Evolutionary conservation across 352 stramenopile species (phyloP).

Genomic region (Globisporangium takayamanum): DNA sequence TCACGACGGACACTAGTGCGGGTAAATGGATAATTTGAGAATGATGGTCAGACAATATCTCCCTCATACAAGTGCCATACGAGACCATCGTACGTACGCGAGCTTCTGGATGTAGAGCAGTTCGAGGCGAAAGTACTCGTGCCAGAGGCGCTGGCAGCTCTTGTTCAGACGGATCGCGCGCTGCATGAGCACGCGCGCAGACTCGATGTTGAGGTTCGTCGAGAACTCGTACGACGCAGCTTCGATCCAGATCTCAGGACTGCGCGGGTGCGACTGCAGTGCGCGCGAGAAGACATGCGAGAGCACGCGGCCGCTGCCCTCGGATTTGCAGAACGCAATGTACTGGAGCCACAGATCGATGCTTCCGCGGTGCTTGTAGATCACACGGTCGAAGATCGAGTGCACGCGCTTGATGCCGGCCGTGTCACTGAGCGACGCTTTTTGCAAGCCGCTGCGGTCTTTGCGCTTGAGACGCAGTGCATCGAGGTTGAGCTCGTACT

Average conservation of each 20-base stretch:
- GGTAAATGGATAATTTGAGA: not conserved
- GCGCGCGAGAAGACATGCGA: slow-evolving; percentile 81
- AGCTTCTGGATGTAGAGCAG: slow-evolving; percentile 90
- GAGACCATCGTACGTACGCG: slow-evolving; percentile 15
- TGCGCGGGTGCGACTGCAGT: slow-evolving; percentile 83
- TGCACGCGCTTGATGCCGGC: slow-evolving; percentile 67
- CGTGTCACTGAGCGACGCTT: slow-evolving; percentile 68
- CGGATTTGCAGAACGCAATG: slow-evolving; percentile 79
- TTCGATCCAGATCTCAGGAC: slow-evolving; percentile 86
- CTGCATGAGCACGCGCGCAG: slow-evolving; percentile 88
- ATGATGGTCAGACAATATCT: not conserved
- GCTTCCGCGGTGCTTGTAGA: slow-evolving; percentile 85
- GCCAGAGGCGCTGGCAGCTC: slow-evolving; percentile 75
- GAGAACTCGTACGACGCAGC: slow-evolving; percentile 89
- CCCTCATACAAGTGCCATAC: too few relatives aligned
- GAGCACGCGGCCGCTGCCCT: slow-evolving; percentile 60
- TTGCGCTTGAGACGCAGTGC: slow-evolving; percentile 83
- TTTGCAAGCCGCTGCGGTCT: slow-evolving; percentile 54
- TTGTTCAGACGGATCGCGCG: slow-evolving; percentile 89
- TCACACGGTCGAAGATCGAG: slow-evolving; percentile 80
- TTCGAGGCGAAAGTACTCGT: slow-evolving; percentile 89
- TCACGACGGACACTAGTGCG: slow-evolving; percentile 50
- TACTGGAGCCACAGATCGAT: slow-evolving; percentile 90
- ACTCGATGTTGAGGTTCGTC: slow-evolving; percentile 78
- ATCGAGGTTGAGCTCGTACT: slow-evolving; percentile 92